Evolutionary conservation across 106 monocot species (phyloP).

Genomic region (Allium sativum): DNA sequence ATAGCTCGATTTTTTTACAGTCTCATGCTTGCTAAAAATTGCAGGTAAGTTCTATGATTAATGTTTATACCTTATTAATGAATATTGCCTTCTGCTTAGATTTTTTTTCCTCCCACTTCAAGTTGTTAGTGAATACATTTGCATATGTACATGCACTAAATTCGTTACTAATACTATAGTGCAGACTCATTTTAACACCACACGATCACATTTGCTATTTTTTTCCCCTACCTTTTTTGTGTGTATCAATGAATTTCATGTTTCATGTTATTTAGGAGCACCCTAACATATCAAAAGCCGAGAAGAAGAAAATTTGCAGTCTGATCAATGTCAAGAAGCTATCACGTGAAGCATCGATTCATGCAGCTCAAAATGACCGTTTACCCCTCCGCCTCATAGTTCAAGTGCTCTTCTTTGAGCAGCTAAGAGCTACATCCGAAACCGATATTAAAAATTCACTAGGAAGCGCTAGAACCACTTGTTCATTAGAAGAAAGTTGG

Average conservation of each 20-base stretch:
- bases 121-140: too few relatives aligned
- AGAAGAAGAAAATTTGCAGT: constrained; percentile 57
- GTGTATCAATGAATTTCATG: neutral
- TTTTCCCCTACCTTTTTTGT: neutral
- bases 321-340: constrained; percentile 67
- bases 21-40: too few relatives aligned
- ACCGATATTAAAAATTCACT: constrained; percentile 1
- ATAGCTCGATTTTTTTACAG: neutral
- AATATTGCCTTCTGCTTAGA: too few relatives aligned
- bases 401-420: constrained; percentile 79
- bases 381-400: constrained; percentile 71
- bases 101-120: too few relatives aligned
- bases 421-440: constrained; percentile 23
- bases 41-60: too few relatives aligned
- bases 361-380: constrained; percentile 68
- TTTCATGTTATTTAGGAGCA: constrained; percentile 46
- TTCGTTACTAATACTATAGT: too few relatives aligned
- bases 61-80: too few relatives aligned
- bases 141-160: too few relatives aligned
- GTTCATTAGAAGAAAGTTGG: constrained; percentile 21
- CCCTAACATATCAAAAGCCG: constrained; percentile 47
- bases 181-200: too few relatives aligned
- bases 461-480: constrained; percentile 14
- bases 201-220: too few relatives aligned
- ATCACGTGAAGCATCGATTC: constrained; percentile 41